Conservation (phyloP, 2,329 filamentous ascomycete species). For the Xylariaceae sp. region DNA sequence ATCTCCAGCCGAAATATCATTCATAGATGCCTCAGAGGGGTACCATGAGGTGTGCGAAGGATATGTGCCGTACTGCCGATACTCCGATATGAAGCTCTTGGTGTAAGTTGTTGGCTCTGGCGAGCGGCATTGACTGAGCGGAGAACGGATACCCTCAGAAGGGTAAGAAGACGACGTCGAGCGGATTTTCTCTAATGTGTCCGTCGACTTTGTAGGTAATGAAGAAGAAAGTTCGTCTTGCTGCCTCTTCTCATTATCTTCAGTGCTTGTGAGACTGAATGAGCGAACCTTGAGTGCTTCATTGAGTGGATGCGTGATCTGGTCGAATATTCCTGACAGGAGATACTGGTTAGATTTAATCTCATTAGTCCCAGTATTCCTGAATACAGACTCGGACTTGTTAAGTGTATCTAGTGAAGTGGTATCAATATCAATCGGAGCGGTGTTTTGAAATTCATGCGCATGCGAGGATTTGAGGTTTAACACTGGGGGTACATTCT, state of each 20-base stretch:
- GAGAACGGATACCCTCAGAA: conserved; percentile 29
- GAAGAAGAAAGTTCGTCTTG: neutral
- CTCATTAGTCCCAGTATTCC: neutral
- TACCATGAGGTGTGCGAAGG: conserved; percentile 14
- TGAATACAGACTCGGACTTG: neutral
- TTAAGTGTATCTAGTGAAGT: neutral
- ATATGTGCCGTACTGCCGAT: conserved; percentile 19
- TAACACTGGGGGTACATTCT: conserved; percentile 17
- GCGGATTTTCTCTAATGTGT: neutral
- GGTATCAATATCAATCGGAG: neutral
- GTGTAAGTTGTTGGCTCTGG: conserved; percentile 6
- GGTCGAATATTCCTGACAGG: neutral
- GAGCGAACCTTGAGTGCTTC: conserved; percentile 13
- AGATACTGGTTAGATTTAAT: neutral
- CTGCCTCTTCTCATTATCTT: neutral
- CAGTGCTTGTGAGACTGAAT: conserved; percentile 14
- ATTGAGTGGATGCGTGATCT: neutral
- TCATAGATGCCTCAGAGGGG: neutral
- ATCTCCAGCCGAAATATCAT: neutral
- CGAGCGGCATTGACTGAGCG: conserved; percentile 4
- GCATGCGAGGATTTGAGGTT: conserved; percentile 1
- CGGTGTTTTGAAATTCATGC: neutral
- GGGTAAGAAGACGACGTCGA: conserved; percentile 29
- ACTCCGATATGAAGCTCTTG: conserved; percentile 13
- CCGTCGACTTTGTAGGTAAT: neutral